These are phyloP conservation scores for Pistacia integerrima DNA, from an alignment of 345 rosid species.

Conservation along the genomic window DNA sequence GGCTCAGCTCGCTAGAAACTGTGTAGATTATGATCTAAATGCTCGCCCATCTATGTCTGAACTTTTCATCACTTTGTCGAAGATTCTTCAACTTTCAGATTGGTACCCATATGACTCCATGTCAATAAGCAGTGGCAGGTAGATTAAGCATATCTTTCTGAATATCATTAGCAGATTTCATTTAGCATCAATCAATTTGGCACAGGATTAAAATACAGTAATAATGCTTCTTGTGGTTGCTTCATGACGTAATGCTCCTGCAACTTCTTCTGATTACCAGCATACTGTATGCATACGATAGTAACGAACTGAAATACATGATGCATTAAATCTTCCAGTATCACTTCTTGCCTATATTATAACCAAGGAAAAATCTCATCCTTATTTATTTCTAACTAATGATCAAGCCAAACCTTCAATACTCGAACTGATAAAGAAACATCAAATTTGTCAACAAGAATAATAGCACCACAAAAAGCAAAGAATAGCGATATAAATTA, in stretches of 20 bases:
- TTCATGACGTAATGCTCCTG: no score
- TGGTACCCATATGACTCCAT: background rate
- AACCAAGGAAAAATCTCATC: background rate
- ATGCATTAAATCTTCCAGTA: no score
- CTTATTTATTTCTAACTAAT: background rate
- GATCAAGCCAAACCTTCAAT: no score
- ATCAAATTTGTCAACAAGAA: no score
- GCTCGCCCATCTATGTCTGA: conserved; percentile 44
- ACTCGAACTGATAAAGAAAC: no score
- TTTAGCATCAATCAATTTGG: conserved; percentile 39
- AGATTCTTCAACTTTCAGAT: background rate
- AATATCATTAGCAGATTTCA: background rate
- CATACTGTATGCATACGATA: no score
- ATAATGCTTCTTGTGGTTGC: no score
- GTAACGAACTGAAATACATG: no score
- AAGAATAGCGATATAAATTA: no score
- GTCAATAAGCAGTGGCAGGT: background rate
- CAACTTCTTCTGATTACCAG: no score
- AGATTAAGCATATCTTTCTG: background rate
- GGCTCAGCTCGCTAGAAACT: conserved; percentile 1
- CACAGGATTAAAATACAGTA: no score
- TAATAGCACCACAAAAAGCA: no score
- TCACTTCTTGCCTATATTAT: background rate
- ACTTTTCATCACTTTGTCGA: conserved; percentile 31
- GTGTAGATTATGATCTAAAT: conserved; percentile 36